A percentile compares a stretch with the other conserved stretches of the same genome.
Evolutionary conservation across 1,284 basidiomycete species (phyloP).

Genomic region (Tetrapyrgos nigripes): DNA sequence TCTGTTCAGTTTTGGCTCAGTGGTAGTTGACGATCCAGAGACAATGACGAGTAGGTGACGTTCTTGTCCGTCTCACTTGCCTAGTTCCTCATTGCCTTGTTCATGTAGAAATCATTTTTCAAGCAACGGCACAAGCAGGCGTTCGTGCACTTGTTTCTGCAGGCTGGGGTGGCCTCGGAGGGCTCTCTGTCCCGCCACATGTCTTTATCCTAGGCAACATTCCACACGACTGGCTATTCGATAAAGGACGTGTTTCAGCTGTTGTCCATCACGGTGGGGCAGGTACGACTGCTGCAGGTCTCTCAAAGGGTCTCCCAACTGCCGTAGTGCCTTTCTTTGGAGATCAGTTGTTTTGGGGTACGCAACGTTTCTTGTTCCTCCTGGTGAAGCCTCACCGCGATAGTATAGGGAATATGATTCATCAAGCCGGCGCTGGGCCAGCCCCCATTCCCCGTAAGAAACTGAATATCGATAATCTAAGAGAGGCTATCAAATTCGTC

Average conservation of each 20-base stretch:
- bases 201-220: slow-evolving; percentile 69
- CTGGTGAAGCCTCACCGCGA: neutral
- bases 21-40: slow-evolving; percentile 65
- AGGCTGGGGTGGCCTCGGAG: slow-evolving; percentile 67
- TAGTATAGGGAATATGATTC: slow-evolving; percentile 56
- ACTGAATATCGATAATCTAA: slow-evolving; percentile 56
- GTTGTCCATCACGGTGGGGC: slow-evolving; percentile 79
- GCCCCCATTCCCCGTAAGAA: slow-evolving; percentile 62
- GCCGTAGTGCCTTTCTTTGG: slow-evolving; percentile 77
- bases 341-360: slow-evolving; percentile 62
- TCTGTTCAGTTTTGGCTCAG: slow-evolving; percentile 61
- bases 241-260: slow-evolving; percentile 57
- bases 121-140: slow-evolving; percentile 57
- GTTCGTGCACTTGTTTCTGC: slow-evolving; percentile 67
- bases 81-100: neutral
- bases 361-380: slow-evolving; percentile 6
- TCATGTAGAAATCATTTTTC: slow-evolving; percentile 56
- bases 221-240: slow-evolving; percentile 78
- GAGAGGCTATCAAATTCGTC: slow-evolving; percentile 57
- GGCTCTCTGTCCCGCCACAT: slow-evolving; percentile 50
- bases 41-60: slow-evolving; percentile 53
- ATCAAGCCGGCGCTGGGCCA: slow-evolving; percentile 68
- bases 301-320: slow-evolving; percentile 69
- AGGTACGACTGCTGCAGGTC: slow-evolving; percentile 68
- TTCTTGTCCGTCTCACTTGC: neutral